A percentile compares a stretch with the other conserved stretches of the same genome.
These are phyloP conservation scores for Sporisorium scitamineum DNA, from an alignment of 1,284 basidiomycete species.

Conservation along the genomic window DNA sequence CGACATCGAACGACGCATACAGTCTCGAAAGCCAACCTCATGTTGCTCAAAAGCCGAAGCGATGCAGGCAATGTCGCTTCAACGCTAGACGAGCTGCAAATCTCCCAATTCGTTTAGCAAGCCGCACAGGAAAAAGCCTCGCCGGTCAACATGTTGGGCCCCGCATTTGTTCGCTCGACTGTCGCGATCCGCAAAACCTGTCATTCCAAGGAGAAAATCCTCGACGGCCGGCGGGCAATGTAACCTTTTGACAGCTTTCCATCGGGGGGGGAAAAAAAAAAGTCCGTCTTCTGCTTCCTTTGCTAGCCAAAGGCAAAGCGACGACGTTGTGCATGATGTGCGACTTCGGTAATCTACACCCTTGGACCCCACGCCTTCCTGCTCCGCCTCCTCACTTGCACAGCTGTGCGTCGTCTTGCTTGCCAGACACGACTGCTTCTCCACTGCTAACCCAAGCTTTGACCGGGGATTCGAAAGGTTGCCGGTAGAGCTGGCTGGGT, in stretches of 20 bases:
- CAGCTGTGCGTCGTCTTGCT: not conserved
- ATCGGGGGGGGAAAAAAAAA: too few relatives aligned
- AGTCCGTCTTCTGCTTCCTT: not conserved
- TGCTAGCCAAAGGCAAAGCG: not conserved
- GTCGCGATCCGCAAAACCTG: slow-evolving; percentile 2
- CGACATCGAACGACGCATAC: not conserved
- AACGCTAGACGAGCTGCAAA: slow-evolving; percentile 5
- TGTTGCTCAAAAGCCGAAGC: not conserved
- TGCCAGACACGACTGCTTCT: not conserved
- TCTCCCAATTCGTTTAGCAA: slow-evolving; percentile 1
- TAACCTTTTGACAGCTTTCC: not conserved
- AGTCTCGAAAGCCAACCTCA: too few relatives aligned
- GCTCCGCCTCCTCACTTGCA: slow-evolving; percentile 1
- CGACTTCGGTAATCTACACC: slow-evolving; percentile 8
- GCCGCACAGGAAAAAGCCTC: not conserved
- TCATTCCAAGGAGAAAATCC: not conserved
- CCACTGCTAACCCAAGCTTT: not conserved
- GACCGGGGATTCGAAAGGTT: slow-evolving; percentile 8
- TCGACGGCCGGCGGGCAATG: slow-evolving; percentile 5
- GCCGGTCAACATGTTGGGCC: slow-evolving; percentile 10
- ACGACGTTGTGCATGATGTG: slow-evolving; percentile 3
- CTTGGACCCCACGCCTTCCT: not conserved
- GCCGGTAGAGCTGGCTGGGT: not conserved
- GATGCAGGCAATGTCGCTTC: slow-evolving; percentile 4
- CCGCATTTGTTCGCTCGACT: not conserved